These are phyloP conservation scores for Tubosaeta sp. DNA, from an alignment of 768 basidiomycete species.

Conservation along the genomic window DNA sequence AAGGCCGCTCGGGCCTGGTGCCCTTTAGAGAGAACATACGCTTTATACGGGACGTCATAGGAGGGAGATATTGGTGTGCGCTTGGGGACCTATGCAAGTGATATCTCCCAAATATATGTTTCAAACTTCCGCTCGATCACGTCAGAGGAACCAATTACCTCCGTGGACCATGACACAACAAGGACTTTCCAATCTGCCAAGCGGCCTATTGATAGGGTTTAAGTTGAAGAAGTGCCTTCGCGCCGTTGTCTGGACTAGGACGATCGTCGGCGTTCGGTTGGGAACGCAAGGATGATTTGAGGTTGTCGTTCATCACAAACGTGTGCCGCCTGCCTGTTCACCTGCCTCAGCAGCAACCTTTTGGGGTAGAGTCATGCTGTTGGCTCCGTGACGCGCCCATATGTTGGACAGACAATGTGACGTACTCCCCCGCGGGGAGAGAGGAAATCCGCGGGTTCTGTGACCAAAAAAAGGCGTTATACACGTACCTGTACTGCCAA, in stretches of 20 bases:
- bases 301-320: neutral
- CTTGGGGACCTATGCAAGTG: neutral
- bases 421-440: neutral
- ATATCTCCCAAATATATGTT: slow-evolving; percentile 3
- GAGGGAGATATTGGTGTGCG: neutral
- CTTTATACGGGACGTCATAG: slow-evolving; percentile 15
- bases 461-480: neutral
- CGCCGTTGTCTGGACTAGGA: neutral
- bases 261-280: neutral
- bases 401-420: neutral
- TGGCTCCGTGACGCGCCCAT: neutral
- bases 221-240: neutral
- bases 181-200: neutral
- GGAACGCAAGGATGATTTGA: neutral
- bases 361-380: neutral
- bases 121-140: neutral
- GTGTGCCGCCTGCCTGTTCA: neutral
- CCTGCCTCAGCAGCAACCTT: neutral
- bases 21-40: slow-evolving; percentile 11
- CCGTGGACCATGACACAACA: neutral
- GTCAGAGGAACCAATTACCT: neutral
- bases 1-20: neutral
- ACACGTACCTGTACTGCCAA: neutral
- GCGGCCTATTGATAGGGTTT: neutral
- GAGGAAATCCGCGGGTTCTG: neutral